A percentile compares a stretch with the other conserved stretches of the same genome.
Conservation (phyloP, 192 early-diverging fungal species). For the Linnemannia zychae region DNA sequence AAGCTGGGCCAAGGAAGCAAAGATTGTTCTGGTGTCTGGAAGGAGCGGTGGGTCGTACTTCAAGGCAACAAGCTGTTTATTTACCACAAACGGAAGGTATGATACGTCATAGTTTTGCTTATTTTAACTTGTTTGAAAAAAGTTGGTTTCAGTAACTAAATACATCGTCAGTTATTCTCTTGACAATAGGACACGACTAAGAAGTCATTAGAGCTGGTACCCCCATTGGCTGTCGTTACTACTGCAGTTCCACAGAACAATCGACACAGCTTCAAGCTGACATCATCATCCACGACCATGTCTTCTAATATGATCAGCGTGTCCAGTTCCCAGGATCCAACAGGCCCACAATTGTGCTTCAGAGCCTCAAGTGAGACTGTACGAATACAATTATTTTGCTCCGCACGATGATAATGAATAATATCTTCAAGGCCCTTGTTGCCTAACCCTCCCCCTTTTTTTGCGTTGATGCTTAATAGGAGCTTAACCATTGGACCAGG, state of each 20-base stretch:
- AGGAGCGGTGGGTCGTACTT: slow-evolving; percentile 46
- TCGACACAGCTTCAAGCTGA: slow-evolving; percentile 23
- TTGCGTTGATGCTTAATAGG: slow-evolving; percentile 12
- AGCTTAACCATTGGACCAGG: slow-evolving; percentile 40
- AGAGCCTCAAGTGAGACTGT: slow-evolving; percentile 49
- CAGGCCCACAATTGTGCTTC: slow-evolving; percentile 22
- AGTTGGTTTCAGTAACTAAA: not conserved
- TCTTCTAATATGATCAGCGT: slow-evolving; percentile 30
- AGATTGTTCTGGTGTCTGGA: slow-evolving; percentile 21
- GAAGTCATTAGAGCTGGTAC: slow-evolving; percentile 17
- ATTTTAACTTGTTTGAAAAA: not conserved
- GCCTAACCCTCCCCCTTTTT: not conserved
- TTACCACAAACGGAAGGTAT: slow-evolving; percentile 49
- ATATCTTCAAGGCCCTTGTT: not conserved
- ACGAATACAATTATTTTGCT: not conserved
- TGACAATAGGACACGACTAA: slow-evolving; percentile 33
- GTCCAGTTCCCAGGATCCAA: slow-evolving; percentile 20
- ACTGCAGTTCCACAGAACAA: slow-evolving; percentile 17
- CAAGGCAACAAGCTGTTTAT: slow-evolving; percentile 35
- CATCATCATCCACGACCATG: slow-evolving; percentile 1
- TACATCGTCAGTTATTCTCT: not conserved
- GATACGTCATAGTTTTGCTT: not conserved
- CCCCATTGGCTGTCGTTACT: slow-evolving; percentile 8
- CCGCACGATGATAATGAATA: not conserved
- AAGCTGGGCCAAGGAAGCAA: slow-evolving; percentile 4